Evolutionary conservation across 176 grass and related monocot species (phyloP).

Genomic region (Ensete ventricosum): DNA sequence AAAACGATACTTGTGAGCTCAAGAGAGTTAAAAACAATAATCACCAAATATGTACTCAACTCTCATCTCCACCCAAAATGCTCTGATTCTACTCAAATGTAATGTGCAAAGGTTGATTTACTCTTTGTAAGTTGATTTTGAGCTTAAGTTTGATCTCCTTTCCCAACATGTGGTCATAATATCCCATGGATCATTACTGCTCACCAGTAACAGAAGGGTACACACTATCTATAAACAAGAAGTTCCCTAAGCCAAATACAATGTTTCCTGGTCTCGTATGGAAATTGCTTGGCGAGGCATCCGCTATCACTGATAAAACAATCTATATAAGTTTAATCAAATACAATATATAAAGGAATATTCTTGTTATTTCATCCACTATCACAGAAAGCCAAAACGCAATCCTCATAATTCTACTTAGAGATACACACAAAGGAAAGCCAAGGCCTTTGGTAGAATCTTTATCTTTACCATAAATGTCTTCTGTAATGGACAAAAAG

Average conservation of each 20-base stretch:
- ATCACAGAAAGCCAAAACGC: background rate
- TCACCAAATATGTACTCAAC: background rate
- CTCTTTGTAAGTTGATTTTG: background rate
- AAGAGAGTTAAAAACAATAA: background rate
- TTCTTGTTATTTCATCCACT: background rate
- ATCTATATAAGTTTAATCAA: no score
- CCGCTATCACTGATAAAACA: background rate
- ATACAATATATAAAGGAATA: background rate
- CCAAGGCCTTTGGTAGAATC: background rate
- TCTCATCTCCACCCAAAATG: background rate
- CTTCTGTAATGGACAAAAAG: no score
- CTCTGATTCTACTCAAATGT: background rate
- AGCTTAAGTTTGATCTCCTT: background rate
- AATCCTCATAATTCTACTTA: background rate
- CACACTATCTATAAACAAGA: background rate
- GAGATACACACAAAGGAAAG: background rate
- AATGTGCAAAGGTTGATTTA: no score
- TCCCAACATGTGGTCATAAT: background rate
- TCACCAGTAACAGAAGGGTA: background rate
- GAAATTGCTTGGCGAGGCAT: background rate
- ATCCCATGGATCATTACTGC: background rate
- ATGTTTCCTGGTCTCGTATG: background rate
- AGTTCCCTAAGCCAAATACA: background rate
- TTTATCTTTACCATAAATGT: no score
- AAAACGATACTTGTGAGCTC: background rate